Conservation (phyloP, 345 rosid genomes). For the Toxicodendron radicans region DNA sequence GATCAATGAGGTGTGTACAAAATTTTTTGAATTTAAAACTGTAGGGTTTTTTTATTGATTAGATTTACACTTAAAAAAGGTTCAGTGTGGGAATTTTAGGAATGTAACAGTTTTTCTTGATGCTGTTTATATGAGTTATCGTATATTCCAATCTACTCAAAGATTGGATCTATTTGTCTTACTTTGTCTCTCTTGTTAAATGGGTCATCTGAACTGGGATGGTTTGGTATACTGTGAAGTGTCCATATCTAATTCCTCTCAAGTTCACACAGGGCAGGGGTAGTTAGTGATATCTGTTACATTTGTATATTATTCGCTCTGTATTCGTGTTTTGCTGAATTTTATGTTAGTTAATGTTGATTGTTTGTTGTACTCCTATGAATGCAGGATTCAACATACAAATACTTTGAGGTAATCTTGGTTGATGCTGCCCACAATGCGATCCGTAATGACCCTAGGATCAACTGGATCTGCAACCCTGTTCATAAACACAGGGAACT, state of each 20-base stretch:
- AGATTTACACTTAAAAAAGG: neutral
- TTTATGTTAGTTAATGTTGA: neutral
- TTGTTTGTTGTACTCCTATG: neutral
- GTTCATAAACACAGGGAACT: slow-evolving; percentile 88
- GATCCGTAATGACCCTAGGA: slow-evolving; percentile 71
- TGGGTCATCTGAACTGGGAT: neutral
- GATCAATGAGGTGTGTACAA: slow-evolving; percentile 65
- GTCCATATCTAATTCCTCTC: neutral
- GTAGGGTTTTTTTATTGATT: neutral
- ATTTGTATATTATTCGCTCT: neutral
- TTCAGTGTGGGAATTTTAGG: neutral
- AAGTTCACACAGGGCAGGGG: neutral
- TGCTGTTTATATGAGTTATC: neutral
- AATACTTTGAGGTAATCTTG: slow-evolving; percentile 70
- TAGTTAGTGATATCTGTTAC: neutral
- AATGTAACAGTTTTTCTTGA: neutral
- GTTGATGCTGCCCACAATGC: slow-evolving; percentile 79
- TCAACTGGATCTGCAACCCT: slow-evolving; percentile 84
- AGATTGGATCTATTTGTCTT: neutral
- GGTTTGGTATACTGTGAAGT: neutral
- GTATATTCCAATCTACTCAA: too few species aligned
- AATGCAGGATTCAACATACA: slow-evolving; percentile 73
- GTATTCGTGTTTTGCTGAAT: neutral
- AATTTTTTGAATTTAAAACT: neutral
- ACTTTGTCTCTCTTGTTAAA: neutral